Base-by-base conservation (phyloP, 805 yeast species). In the Maudiozyma barnettii region DNA sequence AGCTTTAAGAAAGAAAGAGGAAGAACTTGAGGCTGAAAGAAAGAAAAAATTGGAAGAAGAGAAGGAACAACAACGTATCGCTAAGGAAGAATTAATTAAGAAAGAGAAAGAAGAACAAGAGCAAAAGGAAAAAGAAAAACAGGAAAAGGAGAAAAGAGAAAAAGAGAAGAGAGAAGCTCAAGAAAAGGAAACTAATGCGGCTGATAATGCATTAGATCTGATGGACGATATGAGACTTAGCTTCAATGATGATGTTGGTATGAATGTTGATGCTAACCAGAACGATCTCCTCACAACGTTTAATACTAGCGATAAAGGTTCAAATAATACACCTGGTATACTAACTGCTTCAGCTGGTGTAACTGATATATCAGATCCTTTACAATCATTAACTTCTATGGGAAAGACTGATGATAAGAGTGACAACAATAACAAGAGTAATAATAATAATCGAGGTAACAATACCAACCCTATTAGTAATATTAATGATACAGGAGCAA, bases 1-100 rank as follows among this genome's bases (percentile, higher is more conserved):
- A 51, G 58, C 46, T 58, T 37, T 22, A 3, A 40, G 58, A 56
- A 54, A 62, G 30, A 22, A 20, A 30, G 58, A 62, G 41, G 59
- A 63, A 53, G 54, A 60, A 48, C 18, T 33, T n/a, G 36, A 33
- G 18, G 36, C 16, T n/a, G 33, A 40, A 22, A 62, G 42, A 56
- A 63, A 50, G 56, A 58, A 50, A 43, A 51, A 48, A 42, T 46
- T 30, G 26, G 49, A 54, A 39, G 45, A 52, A 42, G 51, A 54
- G 46, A 47, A 54, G 38, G 46, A 52, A 40, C 49, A 54, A 46
- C 43, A 42, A 36, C 46, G 29, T 37, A 22, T 20, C 10, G 41
- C 41, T 18, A 37, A 19, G 8, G 38, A 22, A 16, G 30, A 26
- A 26, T 26, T 26, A 26, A 26, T 26, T 3, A 43, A 22, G 26